Conservation (phyloP, 1,284 basidiomycete species). For the Erythrobasidium hasegawianum region DNA sequence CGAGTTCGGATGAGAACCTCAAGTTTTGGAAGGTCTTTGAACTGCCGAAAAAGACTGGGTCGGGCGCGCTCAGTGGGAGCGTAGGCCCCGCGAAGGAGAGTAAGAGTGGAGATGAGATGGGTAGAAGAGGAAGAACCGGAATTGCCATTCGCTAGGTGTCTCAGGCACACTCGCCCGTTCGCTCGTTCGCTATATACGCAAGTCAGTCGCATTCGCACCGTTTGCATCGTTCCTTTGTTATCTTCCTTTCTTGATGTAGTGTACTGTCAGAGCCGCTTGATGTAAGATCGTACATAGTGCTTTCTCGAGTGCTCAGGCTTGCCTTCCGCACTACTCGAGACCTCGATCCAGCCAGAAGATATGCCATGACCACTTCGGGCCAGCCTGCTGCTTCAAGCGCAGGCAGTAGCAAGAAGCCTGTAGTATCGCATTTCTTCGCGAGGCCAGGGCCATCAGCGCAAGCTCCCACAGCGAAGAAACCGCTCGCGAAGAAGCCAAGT, state of each 20-base stretch:
- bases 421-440: slow-evolving; percentile 32
- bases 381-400: not conserved
- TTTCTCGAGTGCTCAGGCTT: no score
- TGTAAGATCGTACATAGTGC: no score
- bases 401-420: slow-evolving; percentile 9
- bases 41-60: slow-evolving; percentile 38
- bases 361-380: not conserved
- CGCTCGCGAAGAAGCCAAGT: slow-evolving; percentile 28
- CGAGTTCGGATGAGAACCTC: slow-evolving; percentile 86
- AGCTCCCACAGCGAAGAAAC: not conserved
- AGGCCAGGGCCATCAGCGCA: not conserved
- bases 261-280: no score
- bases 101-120: slow-evolving; percentile 19
- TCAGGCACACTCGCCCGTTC: slow-evolving; percentile 17
- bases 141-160: slow-evolving; percentile 46
- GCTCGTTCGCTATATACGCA: no score
- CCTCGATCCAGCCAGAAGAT: not conserved
- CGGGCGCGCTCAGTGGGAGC: slow-evolving; percentile 5
- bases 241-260: no score
- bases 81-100: slow-evolving; percentile 1
- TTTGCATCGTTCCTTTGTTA: no score
- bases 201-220: no score
- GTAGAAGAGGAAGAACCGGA: slow-evolving; percentile 25
- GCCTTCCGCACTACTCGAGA: no score
- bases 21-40: slow-evolving; percentile 71